These are phyloP conservation scores for Fusarium mundagurra DNA, from an alignment of 2,329 filamentous ascomycete genomes.

Conservation along the genomic window DNA sequence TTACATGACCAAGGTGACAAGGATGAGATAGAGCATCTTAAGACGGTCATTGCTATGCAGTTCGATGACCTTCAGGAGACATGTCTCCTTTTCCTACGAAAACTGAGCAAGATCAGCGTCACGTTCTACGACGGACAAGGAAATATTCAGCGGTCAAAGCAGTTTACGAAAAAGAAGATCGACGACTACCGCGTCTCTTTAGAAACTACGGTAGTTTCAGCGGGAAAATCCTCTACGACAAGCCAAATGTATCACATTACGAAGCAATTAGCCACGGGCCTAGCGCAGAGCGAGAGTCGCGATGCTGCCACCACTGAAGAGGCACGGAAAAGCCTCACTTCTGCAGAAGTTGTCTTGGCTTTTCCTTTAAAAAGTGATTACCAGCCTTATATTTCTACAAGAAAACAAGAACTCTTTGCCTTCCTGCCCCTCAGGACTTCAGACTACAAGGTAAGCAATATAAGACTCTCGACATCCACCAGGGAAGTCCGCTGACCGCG, in stretches of 20 bases:
- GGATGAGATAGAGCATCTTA: not conserved
- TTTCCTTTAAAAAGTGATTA: conserved; percentile 12
- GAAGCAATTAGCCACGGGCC: not conserved
- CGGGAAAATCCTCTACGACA: not conserved
- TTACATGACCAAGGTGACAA: conserved; percentile 17
- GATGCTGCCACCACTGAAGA: not conserved
- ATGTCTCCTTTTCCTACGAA: conserved; percentile 19
- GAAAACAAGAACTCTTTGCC: conserved; percentile 25
- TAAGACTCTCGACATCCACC: accelerated
- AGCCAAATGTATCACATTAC: conserved; percentile 25
- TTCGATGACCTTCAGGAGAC: conserved; percentile 16
- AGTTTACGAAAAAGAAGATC: conserved; percentile 2
- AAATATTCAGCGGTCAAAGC: not conserved
- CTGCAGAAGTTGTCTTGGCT: conserved; percentile 27
- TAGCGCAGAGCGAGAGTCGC: conserved; percentile 21
- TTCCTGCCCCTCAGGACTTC: conserved; percentile 15
- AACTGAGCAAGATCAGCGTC: conserved; percentile 10
- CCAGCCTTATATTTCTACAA: not conserved
- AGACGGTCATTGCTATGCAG: not conserved
- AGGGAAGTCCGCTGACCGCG: not conserved
- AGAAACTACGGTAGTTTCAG: not conserved
- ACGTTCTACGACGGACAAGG: conserved; percentile 1
- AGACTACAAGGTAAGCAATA: conserved; percentile 4
- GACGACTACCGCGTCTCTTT: conserved; percentile 4
- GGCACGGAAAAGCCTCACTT: not conserved